These are phyloP conservation scores for Mediolabrus comicus DNA, from an alignment of 108 stramenopile species.

Conservation along the genomic window DNA sequence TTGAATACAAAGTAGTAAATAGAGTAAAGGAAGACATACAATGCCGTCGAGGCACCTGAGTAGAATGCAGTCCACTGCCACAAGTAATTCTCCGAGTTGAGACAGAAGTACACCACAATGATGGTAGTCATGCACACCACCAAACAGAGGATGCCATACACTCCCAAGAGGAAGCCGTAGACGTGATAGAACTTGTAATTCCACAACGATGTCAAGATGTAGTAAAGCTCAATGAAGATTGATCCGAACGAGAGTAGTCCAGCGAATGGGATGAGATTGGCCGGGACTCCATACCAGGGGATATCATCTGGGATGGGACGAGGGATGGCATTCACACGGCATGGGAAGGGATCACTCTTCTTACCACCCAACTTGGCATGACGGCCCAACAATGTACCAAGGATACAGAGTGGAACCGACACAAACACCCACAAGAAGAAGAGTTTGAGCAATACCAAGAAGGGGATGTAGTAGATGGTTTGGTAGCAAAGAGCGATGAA, in stretches of 20 bases:
- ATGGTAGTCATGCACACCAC: constrained; percentile 96
- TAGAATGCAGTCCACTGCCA: constrained; percentile 99
- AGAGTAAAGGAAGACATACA: constrained; percentile 97
- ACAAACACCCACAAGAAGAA: constrained; percentile 94
- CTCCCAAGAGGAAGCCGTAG: constrained; percentile 96
- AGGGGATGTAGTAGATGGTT: constrained; percentile 91
- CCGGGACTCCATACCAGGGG: constrained; percentile 92
- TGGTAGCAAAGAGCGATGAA: constrained; percentile 81
- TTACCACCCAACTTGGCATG: constrained; percentile 69
- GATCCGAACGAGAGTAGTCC: constrained; percentile 95
- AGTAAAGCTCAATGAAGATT: constrained; percentile 98
- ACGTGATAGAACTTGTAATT: constrained; percentile 99
- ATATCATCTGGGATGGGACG: constrained; percentile 93
- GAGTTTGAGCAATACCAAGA: constrained; percentile 87
- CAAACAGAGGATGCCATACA: constrained; percentile 91
- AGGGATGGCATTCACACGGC: constrained; percentile 97
- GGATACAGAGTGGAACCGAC: constrained; percentile 89
- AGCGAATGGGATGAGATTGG: constrained; percentile 82
- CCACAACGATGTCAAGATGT: constrained; percentile 92
- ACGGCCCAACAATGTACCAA: constrained; percentile 93
- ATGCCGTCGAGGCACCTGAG: constrained; percentile 87
- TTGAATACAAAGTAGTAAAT: constrained; percentile 97
- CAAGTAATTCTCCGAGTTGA: constrained; percentile 97
- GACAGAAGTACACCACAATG: constrained; percentile 95
- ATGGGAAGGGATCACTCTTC: constrained; percentile 77